A percentile compares a stretch with the other conserved stretches of the same genome.
phyloP scores from a whole-genome alignment of 163 green algal genomes.

The Volvox carteri region DNA sequence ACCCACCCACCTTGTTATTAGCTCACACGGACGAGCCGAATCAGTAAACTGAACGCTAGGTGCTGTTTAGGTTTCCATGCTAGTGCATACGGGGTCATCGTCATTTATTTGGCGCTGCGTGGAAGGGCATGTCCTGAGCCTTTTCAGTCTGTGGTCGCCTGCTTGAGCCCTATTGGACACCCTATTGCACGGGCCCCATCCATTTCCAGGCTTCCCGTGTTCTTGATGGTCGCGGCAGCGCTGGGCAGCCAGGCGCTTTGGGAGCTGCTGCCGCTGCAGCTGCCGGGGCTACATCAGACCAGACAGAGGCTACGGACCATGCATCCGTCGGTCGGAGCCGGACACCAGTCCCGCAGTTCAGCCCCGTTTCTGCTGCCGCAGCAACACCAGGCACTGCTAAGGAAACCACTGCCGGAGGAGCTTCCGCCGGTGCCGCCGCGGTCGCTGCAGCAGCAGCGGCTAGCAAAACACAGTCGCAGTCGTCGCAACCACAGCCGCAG shows the following conservation, averaged over 20 bases:
- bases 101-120: too few species aligned
- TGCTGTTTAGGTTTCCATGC: too few species aligned
- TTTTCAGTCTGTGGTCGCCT: too few species aligned
- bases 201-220: not conserved
- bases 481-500: not conserved
- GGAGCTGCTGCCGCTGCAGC: too few species aligned
- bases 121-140: too few species aligned
- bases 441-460: not conserved
- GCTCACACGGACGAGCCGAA: too few species aligned
- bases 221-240: not conserved
- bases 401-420: not conserved
- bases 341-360: constrained; percentile 1
- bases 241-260: not conserved
- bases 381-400: not conserved
- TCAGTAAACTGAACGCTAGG: too few species aligned
- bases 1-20: too few species aligned
- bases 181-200: too few species aligned
- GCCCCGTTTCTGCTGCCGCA: not conserved
- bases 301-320: not conserved
- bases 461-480: constrained; percentile 1
- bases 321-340: not conserved
- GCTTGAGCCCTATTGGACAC: too few species aligned
- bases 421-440: not conserved
- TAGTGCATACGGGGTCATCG: too few species aligned
- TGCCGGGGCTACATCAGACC: not conserved